Evolutionary conservation across 2,329 filamentous ascomycete species (phyloP).

Genomic region (Camillea tinctor): DNA sequence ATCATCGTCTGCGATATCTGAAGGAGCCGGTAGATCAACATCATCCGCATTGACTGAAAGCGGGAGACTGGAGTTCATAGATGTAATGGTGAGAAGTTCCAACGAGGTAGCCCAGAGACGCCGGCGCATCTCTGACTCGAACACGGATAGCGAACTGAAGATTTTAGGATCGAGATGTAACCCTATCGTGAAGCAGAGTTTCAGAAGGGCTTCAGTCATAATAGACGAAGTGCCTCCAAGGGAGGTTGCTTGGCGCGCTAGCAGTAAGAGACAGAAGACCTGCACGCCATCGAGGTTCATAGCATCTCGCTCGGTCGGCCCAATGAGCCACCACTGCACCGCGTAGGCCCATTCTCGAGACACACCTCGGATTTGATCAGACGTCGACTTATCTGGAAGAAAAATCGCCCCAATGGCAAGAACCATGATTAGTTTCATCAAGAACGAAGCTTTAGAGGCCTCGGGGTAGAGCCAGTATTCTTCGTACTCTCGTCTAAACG

Average conservation of each 20-base stretch:
- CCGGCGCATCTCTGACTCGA: constrained; percentile 27
- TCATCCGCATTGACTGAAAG: constrained; percentile 16
- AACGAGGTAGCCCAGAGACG: constrained; percentile 31
- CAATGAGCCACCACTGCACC: constrained; percentile 30
- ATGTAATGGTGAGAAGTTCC: constrained; percentile 24
- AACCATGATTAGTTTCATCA: constrained; percentile 26
- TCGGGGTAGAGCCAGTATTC: constrained; percentile 13
- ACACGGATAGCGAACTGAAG: constrained; percentile 17
- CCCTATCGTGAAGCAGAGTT: constrained; percentile 31
- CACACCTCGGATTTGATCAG: constrained; percentile 18
- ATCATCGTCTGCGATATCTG: constrained; percentile 21
- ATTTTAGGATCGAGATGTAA: constrained; percentile 28
- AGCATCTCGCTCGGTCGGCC: constrained; percentile 23
- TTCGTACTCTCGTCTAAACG: constrained; percentile 22
- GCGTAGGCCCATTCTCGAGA: constrained; percentile 30
- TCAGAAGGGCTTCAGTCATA: constrained; percentile 29
- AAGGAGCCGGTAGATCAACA: constrained; percentile 16
- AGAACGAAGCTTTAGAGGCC: constrained; percentile 2
- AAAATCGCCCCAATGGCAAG: constrained; percentile 26
- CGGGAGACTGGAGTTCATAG: constrained; percentile 23
- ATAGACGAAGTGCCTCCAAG: constrained; percentile 27
- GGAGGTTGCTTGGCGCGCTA: constrained; percentile 24
- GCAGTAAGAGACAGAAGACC: constrained; percentile 24
- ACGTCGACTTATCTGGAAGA: constrained; percentile 12
- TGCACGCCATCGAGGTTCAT: constrained; percentile 28